Percentiles rank a stretch among this genome's conserved stretches.
Conservation (phyloP, 2,329 filamentous ascomycete species). For the Lasiodiplodia sp. region DNA sequence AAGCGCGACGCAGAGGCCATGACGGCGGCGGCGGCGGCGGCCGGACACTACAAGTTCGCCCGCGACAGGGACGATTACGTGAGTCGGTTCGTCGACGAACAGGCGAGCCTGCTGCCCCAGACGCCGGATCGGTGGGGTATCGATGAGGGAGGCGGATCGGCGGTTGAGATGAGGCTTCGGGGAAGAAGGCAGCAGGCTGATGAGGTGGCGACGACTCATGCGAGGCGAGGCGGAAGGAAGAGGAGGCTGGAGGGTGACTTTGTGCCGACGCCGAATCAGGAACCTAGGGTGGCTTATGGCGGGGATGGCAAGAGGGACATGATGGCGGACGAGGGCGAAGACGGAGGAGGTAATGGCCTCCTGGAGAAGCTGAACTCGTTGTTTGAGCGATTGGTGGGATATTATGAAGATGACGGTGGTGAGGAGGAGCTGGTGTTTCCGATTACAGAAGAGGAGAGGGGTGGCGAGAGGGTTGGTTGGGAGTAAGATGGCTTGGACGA, state of each 20-base stretch:
- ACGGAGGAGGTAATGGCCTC: not conserved
- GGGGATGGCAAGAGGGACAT: not conserved
- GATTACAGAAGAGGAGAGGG: slow-evolving; percentile 15
- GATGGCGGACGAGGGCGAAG: not conserved
- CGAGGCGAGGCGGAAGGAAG: not conserved
- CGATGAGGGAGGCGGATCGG: not conserved
- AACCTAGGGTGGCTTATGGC: not conserved
- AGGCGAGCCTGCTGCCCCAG: not conserved
- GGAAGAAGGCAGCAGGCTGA: not conserved
- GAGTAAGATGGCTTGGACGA: not conserved
- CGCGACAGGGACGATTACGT: not conserved
- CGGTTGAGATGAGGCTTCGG: not conserved
- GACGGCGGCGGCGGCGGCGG: not conserved
- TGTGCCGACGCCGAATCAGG: not conserved
- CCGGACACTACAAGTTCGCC: not conserved
- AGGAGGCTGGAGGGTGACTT: not conserved
- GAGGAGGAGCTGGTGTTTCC: slow-evolving; percentile 13
- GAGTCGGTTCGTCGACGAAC: not conserved
- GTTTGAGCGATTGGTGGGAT: not conserved
- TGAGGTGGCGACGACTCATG: not conserved
- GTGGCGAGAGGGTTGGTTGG: not conserved
- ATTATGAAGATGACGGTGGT: slow-evolving; percentile 6
- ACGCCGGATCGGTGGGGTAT: not conserved
- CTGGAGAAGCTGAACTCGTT: not conserved
- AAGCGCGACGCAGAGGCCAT: not conserved